Evolutionary conservation across 805 yeast species (phyloP), one percentile per base, ranked within the genome.

Genomic region (Kluyveromyces nonfermentans): DNA sequence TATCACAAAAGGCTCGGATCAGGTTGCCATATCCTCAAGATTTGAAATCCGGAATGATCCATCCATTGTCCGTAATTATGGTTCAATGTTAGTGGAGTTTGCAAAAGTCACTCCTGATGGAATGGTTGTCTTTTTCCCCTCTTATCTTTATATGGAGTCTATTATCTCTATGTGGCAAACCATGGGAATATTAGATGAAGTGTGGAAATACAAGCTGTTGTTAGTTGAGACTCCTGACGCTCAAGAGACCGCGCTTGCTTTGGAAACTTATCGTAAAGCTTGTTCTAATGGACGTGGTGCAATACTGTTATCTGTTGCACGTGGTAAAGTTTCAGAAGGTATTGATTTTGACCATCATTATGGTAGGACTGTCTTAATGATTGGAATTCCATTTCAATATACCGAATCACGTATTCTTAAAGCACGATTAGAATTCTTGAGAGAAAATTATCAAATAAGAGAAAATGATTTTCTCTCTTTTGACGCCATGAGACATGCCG

Each of bases 401-500:
- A 93, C 99, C 0, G 98, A 93, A 60, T 89, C 97, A 4, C 79
- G 97, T 57, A 93, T 93, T 50, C 70, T 93, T 55, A 93, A 93
- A 55, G 98, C 99, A 0, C 75, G 99, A 41, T 69, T 93, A 37
- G 98, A 93, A 64, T 93, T 93, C 56, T 65, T 93, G 61, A 72
- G 97, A 51, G 97, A 93, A 59, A 89, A 88, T 56, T 90, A 78
- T 61, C 94, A 88, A 55, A 90, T 93, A 44, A 75, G 87, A 50
- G 98, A 93, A 57, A 88, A 86, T 59, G 98, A 93, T 57, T 93
- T 93, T 60, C 62, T 93, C 33, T 89, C 97, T 9, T 93, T 93
- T 72, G 99, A 93, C 65, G 99, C 99, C 12, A 93, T 93, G 98
- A 78, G 99, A 59, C 99, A 93, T 67, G 99, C 97, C 4, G 97